Evolutionary conservation across 768 basidiomycete species (phyloP).

Genomic region (Psilocybe cyanescens): DNA sequence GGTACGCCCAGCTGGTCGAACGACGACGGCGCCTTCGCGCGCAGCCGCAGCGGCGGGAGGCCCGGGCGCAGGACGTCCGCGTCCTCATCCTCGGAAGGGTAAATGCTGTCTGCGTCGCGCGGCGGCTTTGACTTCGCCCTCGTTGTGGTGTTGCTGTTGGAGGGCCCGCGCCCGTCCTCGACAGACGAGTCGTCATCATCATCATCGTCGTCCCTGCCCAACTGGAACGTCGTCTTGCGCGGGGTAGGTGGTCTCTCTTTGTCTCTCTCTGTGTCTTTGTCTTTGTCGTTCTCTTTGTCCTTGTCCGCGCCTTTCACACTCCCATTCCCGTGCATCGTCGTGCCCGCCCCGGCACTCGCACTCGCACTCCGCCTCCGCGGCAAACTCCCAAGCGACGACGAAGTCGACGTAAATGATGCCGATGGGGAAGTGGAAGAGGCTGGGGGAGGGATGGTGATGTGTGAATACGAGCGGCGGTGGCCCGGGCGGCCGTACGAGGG

Average conservation of each 20-base stretch:
- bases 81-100: conserved; percentile 17
- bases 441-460: background rate
- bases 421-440: background rate
- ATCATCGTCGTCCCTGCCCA: conserved; percentile 33
- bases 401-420: conserved; percentile 5
- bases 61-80: background rate
- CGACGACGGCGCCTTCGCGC: conserved; percentile 16
- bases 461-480: conserved; percentile 40
- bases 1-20: conserved; percentile 30
- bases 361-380: background rate
- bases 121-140: background rate
- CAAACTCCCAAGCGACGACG: conserved; percentile 3
- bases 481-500: conserved; percentile 30
- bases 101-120: no score
- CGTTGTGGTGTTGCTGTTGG: conserved; percentile 2
- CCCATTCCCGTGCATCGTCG: background rate
- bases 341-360: background rate
- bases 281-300: no score
- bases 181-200: conserved; percentile 26
- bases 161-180: conserved; percentile 21
- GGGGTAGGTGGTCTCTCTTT: conserved; percentile 5
- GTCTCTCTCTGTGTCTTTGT: no score
- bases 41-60: conserved; percentile 24
- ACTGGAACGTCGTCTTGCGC: conserved; percentile 36
- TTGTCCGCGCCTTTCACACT: background rate